Evolutionary conservation across 1,139 yeast genomes (phyloP).

Genomic region (Candida sanyaensis): DNA sequence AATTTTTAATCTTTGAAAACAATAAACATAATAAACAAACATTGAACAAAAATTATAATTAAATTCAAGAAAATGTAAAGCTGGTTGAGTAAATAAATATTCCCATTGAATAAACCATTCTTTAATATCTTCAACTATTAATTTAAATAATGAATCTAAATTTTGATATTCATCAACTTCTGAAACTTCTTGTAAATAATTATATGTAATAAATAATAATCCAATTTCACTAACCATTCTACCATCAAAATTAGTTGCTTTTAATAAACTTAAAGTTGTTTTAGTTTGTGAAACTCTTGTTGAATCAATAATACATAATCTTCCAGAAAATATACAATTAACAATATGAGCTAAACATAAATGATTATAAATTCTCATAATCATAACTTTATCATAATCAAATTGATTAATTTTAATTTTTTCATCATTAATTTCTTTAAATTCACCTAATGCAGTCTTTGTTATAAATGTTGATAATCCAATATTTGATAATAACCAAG

Average conservation of each 20-base stretch:
- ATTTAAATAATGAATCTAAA: constrained; percentile 21
- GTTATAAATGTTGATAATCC: constrained; percentile 62
- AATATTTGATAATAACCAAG: constrained; percentile 61
- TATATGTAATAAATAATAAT: constrained; percentile 61
- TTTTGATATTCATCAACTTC: constrained; percentile 2
- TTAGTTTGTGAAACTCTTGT: constrained; percentile 63
- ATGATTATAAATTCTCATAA: constrained; percentile 71
- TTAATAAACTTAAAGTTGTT: constrained; percentile 58
- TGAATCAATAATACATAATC: constrained; percentile 75
- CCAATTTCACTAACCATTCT: constrained; percentile 81
- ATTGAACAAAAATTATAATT: constrained; percentile 68
- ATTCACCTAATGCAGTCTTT: constrained; percentile 36
- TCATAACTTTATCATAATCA: constrained; percentile 53
- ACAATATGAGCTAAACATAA: constrained; percentile 69
- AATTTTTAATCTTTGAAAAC: constrained; percentile 22
- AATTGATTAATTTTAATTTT: constrained; percentile 33
- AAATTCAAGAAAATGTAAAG: constrained; percentile 74
- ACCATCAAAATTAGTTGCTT: constrained; percentile 80
- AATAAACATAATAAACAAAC: constrained; percentile 40
- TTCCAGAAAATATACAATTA: constrained; percentile 68
- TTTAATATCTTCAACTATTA: constrained; percentile 41
- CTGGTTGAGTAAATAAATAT: constrained; percentile 69
- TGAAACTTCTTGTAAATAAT: constrained; percentile 46
- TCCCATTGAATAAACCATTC: constrained; percentile 75
- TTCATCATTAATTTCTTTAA: constrained; percentile 23